phyloP scores from a whole-genome alignment of 495 filamentous ascomycete genomes.

The Neurospora sp. region DNA sequence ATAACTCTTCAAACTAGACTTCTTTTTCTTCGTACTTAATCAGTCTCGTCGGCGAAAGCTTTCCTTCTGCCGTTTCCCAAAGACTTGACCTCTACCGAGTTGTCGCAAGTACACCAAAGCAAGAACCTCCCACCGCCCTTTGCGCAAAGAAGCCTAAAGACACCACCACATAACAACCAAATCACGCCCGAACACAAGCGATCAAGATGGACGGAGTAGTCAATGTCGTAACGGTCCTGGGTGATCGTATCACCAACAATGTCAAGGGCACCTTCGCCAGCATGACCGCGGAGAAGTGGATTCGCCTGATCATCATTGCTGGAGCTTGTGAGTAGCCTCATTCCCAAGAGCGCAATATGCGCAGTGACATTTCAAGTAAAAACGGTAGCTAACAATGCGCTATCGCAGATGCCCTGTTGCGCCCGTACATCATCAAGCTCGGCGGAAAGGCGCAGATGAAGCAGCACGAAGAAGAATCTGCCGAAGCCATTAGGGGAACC shows the following conservation, averaged over 20 bases:
- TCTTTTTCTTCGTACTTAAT: neutral
- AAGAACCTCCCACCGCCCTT: neutral
- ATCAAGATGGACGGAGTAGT: constrained; percentile 24
- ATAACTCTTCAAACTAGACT: neutral
- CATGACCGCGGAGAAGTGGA: constrained; percentile 46
- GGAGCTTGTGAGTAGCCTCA: constrained; percentile 22
- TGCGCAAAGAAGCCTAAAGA: neutral
- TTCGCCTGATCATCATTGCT: constrained; percentile 51
- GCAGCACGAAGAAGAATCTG: constrained; percentile 34
- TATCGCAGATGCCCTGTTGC: constrained; percentile 48
- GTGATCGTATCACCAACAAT: constrained; percentile 44
- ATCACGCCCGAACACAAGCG: neutral
- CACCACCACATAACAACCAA: neutral
- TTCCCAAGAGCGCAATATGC: neutral
- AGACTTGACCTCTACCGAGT: neutral
- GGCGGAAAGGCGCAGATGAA: constrained; percentile 33
- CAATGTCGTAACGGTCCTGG: constrained; percentile 20
- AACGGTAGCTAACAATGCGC: neutral
- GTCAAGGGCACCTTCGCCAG: constrained; percentile 41
- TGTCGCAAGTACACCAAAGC: neutral
- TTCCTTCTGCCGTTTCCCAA: neutral
- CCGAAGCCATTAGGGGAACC: constrained; percentile 19
- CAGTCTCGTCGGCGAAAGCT: neutral
- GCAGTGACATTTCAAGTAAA: neutral
- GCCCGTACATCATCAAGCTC: constrained; percentile 50